These are phyloP conservation scores for Suhomyces atakaporum DNA, from an alignment of 1,139 yeast genomes.

Conservation along the genomic window DNA sequence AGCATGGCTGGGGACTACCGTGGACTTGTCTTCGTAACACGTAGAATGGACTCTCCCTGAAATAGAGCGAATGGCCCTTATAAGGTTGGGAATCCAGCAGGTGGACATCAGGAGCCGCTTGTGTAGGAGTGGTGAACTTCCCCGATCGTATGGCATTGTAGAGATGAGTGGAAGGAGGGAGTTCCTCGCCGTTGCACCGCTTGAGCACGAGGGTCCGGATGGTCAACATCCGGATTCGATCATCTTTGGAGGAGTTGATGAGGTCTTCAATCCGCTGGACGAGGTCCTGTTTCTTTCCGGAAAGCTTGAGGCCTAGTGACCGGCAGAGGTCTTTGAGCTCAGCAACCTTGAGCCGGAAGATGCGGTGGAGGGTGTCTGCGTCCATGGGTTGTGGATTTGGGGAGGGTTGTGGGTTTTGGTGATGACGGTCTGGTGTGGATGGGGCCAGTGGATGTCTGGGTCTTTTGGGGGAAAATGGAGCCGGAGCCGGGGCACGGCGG, in stretches of 20 bases:
- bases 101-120: slow-evolving; percentile 10
- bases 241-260: slow-evolving; percentile 37
- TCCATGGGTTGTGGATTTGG: too few relatives aligned
- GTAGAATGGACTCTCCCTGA: slow-evolving; percentile 56
- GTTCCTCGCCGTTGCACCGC: slow-evolving; percentile 30
- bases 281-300: slow-evolving; percentile 56
- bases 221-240: slow-evolving; percentile 44
- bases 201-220: slow-evolving; percentile 44
- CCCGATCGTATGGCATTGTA: slow-evolving; percentile 24
- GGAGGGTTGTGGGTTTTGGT: too few relatives aligned
- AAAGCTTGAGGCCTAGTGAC: slow-evolving; percentile 42
- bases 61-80: slow-evolving; percentile 42
- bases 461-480: too few relatives aligned
- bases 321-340: slow-evolving; percentile 26
- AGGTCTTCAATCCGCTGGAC: slow-evolving; percentile 46
- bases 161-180: slow-evolving; percentile 41
- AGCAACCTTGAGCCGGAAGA: slow-evolving; percentile 19
- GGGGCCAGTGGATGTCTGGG: too few relatives aligned
- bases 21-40: slow-evolving; percentile 44
- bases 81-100: slow-evolving; percentile 22
- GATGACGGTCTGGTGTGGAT: not conserved
- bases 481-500: too few relatives aligned
- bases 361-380: slow-evolving; percentile 16
- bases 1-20: slow-evolving; percentile 47
- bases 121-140: slow-evolving; percentile 11